Evolutionary conservation across 2,329 filamentous ascomycete species (phyloP).

Genomic region (Penicillium thymicola): DNA sequence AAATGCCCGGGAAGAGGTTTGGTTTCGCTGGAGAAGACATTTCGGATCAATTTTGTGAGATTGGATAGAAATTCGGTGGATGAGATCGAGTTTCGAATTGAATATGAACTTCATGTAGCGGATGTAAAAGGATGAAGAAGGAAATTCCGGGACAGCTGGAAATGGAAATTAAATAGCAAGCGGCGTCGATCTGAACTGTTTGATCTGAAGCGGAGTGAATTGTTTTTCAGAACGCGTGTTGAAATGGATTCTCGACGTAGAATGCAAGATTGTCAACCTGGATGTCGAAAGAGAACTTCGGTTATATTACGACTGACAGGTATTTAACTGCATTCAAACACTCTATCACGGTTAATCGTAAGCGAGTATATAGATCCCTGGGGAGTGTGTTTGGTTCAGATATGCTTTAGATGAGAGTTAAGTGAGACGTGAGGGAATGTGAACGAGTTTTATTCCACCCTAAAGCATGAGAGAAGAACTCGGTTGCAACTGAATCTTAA

Average conservation of each 20-base stretch:
- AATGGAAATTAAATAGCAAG: too few relatives aligned
- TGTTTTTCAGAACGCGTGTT: too few relatives aligned
- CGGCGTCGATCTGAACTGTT: neutral
- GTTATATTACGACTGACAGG: neutral
- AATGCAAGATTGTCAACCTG: neutral
- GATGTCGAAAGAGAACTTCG: neutral
- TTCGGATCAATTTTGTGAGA: rapidly evolving
- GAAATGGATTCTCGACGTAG: neutral
- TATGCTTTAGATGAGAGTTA: neutral
- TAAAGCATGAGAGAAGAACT: neutral
- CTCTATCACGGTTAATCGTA: neutral
- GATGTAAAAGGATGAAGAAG: neutral
- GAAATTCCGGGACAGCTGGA: neutral
- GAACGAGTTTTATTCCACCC: too few relatives aligned
- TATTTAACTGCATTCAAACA: neutral
- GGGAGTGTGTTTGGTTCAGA: neutral
- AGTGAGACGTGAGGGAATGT: neutral
- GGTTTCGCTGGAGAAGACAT: neutral
- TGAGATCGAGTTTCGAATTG: neutral
- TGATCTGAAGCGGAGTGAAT: neutral
- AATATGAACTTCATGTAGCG: neutral
- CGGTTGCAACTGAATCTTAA: neutral
- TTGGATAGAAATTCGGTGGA: neutral
- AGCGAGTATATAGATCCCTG: neutral
- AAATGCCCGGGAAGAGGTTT: neutral